phyloP scores from a whole-genome alignment of 75 land plant genomes.

The Picea glauca region DNA sequence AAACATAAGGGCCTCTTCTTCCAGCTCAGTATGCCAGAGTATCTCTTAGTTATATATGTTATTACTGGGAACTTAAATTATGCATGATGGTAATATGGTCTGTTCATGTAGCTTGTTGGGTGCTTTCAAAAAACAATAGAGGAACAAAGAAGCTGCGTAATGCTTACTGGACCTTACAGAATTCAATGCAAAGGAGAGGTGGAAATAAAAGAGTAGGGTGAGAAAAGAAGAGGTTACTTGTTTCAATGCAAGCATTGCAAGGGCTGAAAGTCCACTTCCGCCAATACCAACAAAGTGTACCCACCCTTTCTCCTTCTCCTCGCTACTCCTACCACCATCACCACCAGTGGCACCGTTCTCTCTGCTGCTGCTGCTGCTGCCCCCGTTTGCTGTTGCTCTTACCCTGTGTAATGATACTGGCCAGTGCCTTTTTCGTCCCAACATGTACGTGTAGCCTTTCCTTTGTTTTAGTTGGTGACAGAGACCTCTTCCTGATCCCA shows the following conservation, averaged over 20 bases:
- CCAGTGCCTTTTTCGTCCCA: no score
- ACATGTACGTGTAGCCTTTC: no score
- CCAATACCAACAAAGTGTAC: slow-evolving; percentile 75
- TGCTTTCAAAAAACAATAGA: background rate
- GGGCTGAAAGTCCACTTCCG: slow-evolving; percentile 64
- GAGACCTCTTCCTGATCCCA: background rate
- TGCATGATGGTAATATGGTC: no score
- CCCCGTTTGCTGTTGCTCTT: background rate
- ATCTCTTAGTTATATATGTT: background rate
- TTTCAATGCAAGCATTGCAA: slow-evolving; percentile 58
- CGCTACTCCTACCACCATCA: background rate
- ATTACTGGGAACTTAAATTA: background rate
- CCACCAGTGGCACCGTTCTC: background rate
- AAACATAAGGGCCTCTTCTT: no score
- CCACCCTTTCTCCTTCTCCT: slow-evolving; percentile 11
- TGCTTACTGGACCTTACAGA: background rate
- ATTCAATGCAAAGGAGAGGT: background rate
- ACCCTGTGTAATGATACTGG: background rate
- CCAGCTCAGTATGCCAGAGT: no score
- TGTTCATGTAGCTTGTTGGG: background rate
- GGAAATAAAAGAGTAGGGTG: background rate
- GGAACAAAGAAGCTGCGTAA: background rate
- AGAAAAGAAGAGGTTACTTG: slow-evolving; percentile 25
- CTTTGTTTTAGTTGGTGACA: background rate
- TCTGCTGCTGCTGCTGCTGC: background rate